A percentile compares a stretch with the other conserved stretches of the same genome.
Evolutionary conservation across 2,329 filamentous ascomycete genomes (phyloP).

Genomic region (Monilinia fructicola): DNA sequence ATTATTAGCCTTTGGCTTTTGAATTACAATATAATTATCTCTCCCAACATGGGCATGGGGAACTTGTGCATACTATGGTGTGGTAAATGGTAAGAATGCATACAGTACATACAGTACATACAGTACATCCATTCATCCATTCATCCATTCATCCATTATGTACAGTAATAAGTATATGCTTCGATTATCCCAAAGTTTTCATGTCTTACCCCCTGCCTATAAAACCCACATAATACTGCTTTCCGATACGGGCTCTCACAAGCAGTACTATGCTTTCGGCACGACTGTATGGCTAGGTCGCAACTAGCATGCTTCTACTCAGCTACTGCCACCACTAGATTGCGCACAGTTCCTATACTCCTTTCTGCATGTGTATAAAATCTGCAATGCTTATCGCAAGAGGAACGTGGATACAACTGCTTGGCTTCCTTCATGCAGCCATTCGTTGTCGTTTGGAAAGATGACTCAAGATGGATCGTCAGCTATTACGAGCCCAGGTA

Average conservation of each 20-base stretch:
- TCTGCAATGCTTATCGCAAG: slow-evolving; percentile 11
- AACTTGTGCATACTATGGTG: slow-evolving; percentile 8
- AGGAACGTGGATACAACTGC: slow-evolving; percentile 19
- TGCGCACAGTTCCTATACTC: slow-evolving; percentile 5
- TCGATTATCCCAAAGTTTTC: neutral
- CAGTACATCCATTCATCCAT: too few species aligned
- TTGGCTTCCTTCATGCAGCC: slow-evolving; percentile 17
- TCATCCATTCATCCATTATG: too few species aligned
- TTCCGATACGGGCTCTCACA: too few species aligned
- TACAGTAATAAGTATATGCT: slow-evolving; percentile 2
- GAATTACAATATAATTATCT: neutral
- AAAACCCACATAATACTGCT: too few species aligned
- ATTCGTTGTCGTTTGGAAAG: slow-evolving; percentile 3
- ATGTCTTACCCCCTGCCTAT: neutral
- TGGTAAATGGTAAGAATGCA: too few species aligned
- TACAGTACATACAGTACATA: neutral
- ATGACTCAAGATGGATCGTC: neutral
- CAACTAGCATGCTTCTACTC: neutral
- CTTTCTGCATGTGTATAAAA: neutral
- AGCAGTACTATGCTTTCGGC: too few species aligned
- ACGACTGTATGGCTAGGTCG: too few species aligned
- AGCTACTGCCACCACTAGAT: slow-evolving; percentile 2
- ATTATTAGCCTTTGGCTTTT: too few species aligned
- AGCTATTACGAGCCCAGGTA: neutral
- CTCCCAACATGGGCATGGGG: neutral